Conservation (phyloP, 768 basidiomycete species). For the Tylopilus vinaceipallidus region DNA sequence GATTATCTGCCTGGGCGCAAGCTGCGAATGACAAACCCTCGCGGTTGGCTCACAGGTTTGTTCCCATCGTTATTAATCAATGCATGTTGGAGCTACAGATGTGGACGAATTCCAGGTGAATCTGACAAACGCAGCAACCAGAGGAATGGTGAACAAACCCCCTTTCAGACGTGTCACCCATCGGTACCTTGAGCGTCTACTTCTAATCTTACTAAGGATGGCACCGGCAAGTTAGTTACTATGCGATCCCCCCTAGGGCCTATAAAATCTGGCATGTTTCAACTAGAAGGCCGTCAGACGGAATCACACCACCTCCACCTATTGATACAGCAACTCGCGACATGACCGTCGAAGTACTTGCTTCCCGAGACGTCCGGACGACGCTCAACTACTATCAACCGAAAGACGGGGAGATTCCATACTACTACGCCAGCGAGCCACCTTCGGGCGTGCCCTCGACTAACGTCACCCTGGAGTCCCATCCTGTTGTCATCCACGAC, state of each 20-base stretch:
- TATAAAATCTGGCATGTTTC: not conserved
- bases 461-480: constrained; percentile 23
- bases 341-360: constrained; percentile 22
- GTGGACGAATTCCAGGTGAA: too few species aligned
- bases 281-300: not conserved
- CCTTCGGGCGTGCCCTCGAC: constrained; percentile 22
- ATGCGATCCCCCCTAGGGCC: too few species aligned
- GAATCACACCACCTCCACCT: too few species aligned
- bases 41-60: too few species aligned
- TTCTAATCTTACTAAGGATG: not conserved
- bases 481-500: constrained; percentile 23
- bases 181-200: too few species aligned
- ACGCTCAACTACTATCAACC: constrained; percentile 36
- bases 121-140: too few species aligned
- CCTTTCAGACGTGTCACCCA: too few species aligned
- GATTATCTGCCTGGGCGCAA: too few species aligned
- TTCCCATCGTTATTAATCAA: too few species aligned
- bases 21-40: too few species aligned
- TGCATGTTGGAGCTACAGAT: too few species aligned
- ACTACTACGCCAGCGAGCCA: constrained; percentile 28
- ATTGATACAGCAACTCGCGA: not conserved
- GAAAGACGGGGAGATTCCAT: constrained; percentile 26
- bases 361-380: constrained; percentile 34
- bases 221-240: not conserved
- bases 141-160: too few species aligned